A percentile compares a stretch with the other conserved stretches of the same genome.
Evolutionary conservation across 1,139 yeast genomes (phyloP).

Genomic region (Lodderomyces metapsilosis): DNA sequence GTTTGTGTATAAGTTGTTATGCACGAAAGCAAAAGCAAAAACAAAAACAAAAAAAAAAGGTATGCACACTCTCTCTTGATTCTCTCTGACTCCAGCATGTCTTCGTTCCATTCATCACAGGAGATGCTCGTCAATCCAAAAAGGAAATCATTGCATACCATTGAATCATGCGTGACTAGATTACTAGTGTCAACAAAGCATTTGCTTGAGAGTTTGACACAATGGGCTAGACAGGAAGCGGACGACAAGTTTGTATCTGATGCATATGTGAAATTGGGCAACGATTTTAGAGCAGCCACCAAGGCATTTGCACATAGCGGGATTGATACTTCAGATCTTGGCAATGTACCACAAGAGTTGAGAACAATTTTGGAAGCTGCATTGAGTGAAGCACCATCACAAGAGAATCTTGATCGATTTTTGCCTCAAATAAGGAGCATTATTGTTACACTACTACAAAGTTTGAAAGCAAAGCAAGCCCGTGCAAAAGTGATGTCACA

Average conservation of each 20-base stretch:
- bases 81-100: not conserved
- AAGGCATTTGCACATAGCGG: constrained; percentile 45
- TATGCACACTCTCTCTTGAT: not conserved
- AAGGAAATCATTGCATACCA: constrained; percentile 52
- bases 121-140: constrained; percentile 14
- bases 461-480: constrained; percentile 75
- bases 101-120: not conserved
- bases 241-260: constrained; percentile 86
- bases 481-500: constrained; percentile 40
- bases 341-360: constrained; percentile 43
- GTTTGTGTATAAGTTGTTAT: not conserved
- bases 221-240: constrained; percentile 83
- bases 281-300: constrained; percentile 86
- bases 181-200: constrained; percentile 87
- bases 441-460: constrained; percentile 77
- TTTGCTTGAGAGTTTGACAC: constrained; percentile 77
- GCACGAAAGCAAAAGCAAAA: not conserved
- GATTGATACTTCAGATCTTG: constrained; percentile 43
- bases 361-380: constrained; percentile 84
- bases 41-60: not conserved
- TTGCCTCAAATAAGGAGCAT: constrained; percentile 85
- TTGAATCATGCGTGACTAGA: constrained; percentile 81
- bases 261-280: constrained; percentile 88
- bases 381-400: constrained; percentile 81
- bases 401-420: constrained; percentile 74